Base-by-base conservation (phyloP, 768 basidiomycete genomes). In the Suillus discolor region DNA sequence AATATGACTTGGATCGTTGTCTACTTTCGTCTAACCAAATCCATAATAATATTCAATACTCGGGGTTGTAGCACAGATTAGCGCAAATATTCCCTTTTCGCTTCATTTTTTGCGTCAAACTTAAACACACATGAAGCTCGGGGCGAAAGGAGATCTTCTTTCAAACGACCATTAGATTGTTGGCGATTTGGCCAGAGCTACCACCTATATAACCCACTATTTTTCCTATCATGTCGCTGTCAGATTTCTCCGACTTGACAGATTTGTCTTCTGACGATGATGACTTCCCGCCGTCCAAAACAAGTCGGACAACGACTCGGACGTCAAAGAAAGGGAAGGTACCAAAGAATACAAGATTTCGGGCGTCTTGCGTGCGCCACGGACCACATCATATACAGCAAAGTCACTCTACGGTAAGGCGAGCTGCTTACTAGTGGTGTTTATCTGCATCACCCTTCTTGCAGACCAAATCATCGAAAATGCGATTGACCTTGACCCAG, bases 401-500 rank as follows among this genome's bases (percentile, higher is more conserved):
- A 79, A 79, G 65, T 74, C 75, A n/a, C 71, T 85, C 2, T 82
- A 81, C 65, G 80, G 86, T 84, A 67, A 61, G 76, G 65, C 9
- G 34, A 51, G 18, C n/a, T 38, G 47, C 2, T 57, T 6, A 53
- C 28, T 44, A 13, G 16, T 41, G 62, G 61, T 23, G 45, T 23
- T 55, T 36, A 62, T 61, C 36, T 38, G 38, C 42, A 44, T 62
- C 45, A 59, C 16, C 57, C 36, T 44, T 61, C 57, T 68, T 53
- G 28, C 65, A 89, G 88, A 83, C 61, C 81, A 83, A 68, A 81
- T 89, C 38, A 69, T 79, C 4, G 74, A 83, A 6, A 79, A 76
- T 6, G 68, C 72, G 12, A 83, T 90, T 51, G 81, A 88, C 63
- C 78, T 90, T 9, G 80, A 90, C 65, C 88, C 89, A 0, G 87